Conservation (phyloP, 768 basidiomycete genomes). For the Megacollybia marginata region DNA sequence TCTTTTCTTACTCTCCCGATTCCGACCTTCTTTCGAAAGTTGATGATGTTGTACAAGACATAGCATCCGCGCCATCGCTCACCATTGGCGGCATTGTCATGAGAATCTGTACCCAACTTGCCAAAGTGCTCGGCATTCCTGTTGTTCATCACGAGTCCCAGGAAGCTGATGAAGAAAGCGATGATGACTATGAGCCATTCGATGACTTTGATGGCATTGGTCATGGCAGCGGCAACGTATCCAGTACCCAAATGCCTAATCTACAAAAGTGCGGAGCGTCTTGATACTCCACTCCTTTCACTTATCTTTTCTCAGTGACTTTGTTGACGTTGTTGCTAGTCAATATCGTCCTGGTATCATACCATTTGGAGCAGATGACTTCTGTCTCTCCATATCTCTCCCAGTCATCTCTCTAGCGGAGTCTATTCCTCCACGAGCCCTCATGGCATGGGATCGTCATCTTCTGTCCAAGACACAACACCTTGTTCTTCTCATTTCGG, state of each 20-base stretch:
- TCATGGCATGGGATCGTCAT: slow-evolving; percentile 69
- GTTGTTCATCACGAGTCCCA: neutral
- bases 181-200: slow-evolving; percentile 3
- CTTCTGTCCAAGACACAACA: slow-evolving; percentile 50
- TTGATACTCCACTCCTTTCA: too few species aligned
- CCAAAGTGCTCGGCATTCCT: slow-evolving; percentile 13
- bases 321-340: slow-evolving; percentile 48
- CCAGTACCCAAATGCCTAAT: neutral
- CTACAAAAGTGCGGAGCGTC: too few species aligned
- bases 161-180: slow-evolving; percentile 12
- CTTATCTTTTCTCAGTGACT: slow-evolving; percentile 29
- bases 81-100: slow-evolving; percentile 39
- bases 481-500: slow-evolving; percentile 59
- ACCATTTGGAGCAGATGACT: slow-evolving; percentile 41
- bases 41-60: slow-evolving; percentile 32
- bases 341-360: slow-evolving; percentile 56
- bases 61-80: slow-evolving; percentile 32
- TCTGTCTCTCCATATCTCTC: slow-evolving; percentile 49
- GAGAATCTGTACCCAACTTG: slow-evolving; percentile 29
- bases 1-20: slow-evolving; percentile 49
- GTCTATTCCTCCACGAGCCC: slow-evolving; percentile 52
- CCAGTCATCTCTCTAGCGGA: slow-evolving; percentile 44
- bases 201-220: neutral
- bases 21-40: slow-evolving; percentile 32
- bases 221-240: too few species aligned